Evolutionary conservation across 2,329 filamentous ascomycete species (phyloP).

Genomic region (Pseudopyrenochaeta lycopersici): DNA sequence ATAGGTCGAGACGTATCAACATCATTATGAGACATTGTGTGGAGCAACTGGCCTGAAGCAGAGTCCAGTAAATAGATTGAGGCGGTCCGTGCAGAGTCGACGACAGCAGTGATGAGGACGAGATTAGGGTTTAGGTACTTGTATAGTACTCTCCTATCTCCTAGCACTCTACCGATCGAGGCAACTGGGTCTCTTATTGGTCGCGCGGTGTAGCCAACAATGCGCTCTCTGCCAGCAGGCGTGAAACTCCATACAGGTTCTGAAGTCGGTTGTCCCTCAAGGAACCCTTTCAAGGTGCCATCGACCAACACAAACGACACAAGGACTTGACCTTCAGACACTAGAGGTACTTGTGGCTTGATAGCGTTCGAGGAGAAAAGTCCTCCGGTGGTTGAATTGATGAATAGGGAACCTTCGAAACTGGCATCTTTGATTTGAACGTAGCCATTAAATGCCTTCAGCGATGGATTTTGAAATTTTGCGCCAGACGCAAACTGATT

Average conservation of each 20-base stretch:
- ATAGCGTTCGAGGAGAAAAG: constrained; percentile 29
- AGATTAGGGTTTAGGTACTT: constrained; percentile 95
- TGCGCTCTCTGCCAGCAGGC: constrained; percentile 70
- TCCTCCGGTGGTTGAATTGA: constrained; percentile 46
- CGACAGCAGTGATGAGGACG: constrained; percentile 75
- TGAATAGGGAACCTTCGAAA: constrained; percentile 32
- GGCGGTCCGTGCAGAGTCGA: constrained; percentile 67
- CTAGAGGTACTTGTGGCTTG: constrained; percentile 15
- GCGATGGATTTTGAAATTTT: constrained; percentile 68
- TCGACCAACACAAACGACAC: constrained; percentile 44
- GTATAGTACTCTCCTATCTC: constrained; percentile 92
- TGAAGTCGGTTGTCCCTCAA: constrained; percentile 29
- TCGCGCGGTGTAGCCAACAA: constrained; percentile 73
- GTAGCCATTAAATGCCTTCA: constrained; percentile 44
- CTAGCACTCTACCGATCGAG: constrained; percentile 92
- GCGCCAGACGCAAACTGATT: constrained; percentile 64
- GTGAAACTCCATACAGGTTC: constrained; percentile 74
- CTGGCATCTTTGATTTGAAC: constrained; percentile 42
- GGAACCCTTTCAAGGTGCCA: constrained; percentile 43
- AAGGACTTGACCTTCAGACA: constrained; percentile 31
- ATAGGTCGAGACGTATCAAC: constrained; percentile 80
- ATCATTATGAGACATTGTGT: constrained; percentile 73
- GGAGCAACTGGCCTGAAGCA: constrained; percentile 81
- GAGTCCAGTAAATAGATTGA: constrained; percentile 85
- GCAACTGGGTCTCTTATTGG: constrained; percentile 86